Percentiles rank a stretch among this genome's conserved stretches.
Evolutionary conservation across 2,329 filamentous ascomycete genomes (phyloP).

Genomic region (Pyrenophora tritici-repentis): DNA sequence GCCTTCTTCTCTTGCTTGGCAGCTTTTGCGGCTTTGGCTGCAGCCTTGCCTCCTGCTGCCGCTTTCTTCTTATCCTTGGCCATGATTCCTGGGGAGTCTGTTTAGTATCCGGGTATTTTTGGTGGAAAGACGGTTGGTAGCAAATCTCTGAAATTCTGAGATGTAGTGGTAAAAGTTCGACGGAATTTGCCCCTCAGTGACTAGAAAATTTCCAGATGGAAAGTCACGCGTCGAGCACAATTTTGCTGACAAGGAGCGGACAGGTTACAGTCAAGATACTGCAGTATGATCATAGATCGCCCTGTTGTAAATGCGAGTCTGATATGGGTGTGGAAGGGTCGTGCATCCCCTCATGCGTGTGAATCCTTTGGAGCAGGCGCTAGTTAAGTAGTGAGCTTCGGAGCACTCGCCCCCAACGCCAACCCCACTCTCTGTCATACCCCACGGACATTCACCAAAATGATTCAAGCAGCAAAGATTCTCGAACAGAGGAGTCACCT

Average conservation of each 20-base stretch:
- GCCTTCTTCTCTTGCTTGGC: constrained; percentile 88
- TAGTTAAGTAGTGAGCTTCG: constrained; percentile 8
- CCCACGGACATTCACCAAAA: constrained; percentile 22
- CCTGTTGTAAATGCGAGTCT: too few relatives aligned
- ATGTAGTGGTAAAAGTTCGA: constrained; percentile 1
- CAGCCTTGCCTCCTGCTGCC: constrained; percentile 53
- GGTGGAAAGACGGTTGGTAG: not conserved
- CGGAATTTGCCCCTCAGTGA: constrained; percentile 24
- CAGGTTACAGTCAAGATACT: not conserved
- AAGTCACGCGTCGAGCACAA: not conserved
- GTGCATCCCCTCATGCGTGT: constrained; percentile 1
- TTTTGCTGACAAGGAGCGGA: not conserved
- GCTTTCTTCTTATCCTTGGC: constrained; percentile 60
- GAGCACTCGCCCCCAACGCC: constrained; percentile 21
- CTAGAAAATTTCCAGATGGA: constrained; percentile 21
- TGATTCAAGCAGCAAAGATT: constrained; percentile 54
- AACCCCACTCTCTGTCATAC: constrained; percentile 14
- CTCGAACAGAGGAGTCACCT: constrained; percentile 53
- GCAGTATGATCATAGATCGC: too few relatives aligned
- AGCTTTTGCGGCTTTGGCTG: constrained; percentile 58
- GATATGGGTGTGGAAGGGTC: not conserved
- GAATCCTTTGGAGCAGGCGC: constrained; percentile 20
- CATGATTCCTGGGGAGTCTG: constrained; percentile 40
- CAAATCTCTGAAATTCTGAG: not conserved
- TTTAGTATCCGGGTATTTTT: not conserved